Base-by-base conservation (phyloP, 441 rosid genomes). In the Manihot esculenta region DNA sequence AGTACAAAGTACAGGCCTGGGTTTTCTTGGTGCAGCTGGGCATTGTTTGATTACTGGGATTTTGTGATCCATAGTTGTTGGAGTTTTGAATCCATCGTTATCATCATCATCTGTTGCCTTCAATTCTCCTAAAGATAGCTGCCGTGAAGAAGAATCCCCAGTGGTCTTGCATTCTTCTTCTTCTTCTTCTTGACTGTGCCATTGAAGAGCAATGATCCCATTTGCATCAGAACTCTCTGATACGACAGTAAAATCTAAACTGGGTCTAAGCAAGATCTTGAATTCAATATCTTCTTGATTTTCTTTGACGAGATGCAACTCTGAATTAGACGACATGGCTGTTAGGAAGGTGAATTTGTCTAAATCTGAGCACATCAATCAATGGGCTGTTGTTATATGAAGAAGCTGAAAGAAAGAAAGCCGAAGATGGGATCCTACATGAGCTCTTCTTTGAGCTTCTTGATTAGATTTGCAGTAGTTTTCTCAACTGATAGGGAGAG, bases 1-100 rank as follows among this genome's bases (percentile, higher is more conserved):
- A 62, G 73, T 79, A 15, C 67, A 71, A 8, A 67, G 35, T 10
- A 74, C 59, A 42, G 64, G 73, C 76, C 75, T 68, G 2, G 81
- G 77, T 72, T 84, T 90, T 80, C 76, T 83, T 3, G 98, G 98
- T 47, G 90, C 93, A 9, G 88, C 81, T 35, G 98, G 96, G 60
- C 98, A 92, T 70, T 80, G 71, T 56, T 57, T 77, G 53, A 50
- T 68, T 48, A 38, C 80, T 1, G 90, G 84, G 60, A 90, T 90
- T 82, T 74, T 85, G 67, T 83, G 91, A 71, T 84, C 87, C 63
- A 63, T 63, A 35, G 93, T 82, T 26, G 89, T 83, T 12, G 96
- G 97, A 62, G 97, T 92, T 74, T 68, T 90, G 85, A 85, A 90
- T 23, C 93, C 96, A 1, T 76, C 77, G 1, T 64, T 74, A 17